These are phyloP conservation scores for Fallopia convolvulus DNA, from an alignment of 148 eudicot species.

Conservation along the genomic window DNA sequence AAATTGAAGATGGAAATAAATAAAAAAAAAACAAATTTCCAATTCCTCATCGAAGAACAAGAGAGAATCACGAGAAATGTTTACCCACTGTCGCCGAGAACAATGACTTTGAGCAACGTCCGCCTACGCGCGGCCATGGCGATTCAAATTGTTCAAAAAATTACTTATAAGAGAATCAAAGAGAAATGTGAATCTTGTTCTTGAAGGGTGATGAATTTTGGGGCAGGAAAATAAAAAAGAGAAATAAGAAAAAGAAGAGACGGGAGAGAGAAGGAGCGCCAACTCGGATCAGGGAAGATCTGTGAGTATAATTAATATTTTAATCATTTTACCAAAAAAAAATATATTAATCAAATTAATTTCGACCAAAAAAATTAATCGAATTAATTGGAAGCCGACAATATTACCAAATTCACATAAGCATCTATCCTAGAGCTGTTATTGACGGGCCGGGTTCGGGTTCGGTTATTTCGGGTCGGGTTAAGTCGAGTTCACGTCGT, in stretches of 20 bases:
- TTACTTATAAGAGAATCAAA: constrained; percentile 3
- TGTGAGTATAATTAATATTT: not conserved
- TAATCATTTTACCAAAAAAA: not conserved
- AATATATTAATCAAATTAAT: not conserved
- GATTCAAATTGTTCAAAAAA: not conserved
- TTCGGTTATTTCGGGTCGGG: too few relatives aligned
- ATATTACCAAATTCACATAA: too few relatives aligned
- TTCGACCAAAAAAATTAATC: not conserved
- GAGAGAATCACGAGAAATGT: not conserved
- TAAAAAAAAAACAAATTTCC: not conserved
- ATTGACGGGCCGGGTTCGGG: too few relatives aligned
- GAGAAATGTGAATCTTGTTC: constrained; percentile 1
- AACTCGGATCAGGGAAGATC: constrained; percentile 22
- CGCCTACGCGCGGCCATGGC: constrained; percentile 53
- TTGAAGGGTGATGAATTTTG: constrained; percentile 11
- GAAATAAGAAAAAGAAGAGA: not conserved
- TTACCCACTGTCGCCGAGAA: constrained; percentile 71
- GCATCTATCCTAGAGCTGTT: too few relatives aligned
- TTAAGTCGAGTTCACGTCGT: too few relatives aligned
- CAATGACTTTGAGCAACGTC: constrained; percentile 64
- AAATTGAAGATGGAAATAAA: not conserved
- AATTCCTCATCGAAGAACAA: not conserved
- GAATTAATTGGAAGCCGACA: too few relatives aligned
- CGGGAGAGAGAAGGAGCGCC: constrained; percentile 28
- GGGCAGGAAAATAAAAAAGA: not conserved